phyloP scores from a whole-genome alignment of 495 filamentous ascomycete genomes.

The Annulohypoxylon nitens region DNA sequence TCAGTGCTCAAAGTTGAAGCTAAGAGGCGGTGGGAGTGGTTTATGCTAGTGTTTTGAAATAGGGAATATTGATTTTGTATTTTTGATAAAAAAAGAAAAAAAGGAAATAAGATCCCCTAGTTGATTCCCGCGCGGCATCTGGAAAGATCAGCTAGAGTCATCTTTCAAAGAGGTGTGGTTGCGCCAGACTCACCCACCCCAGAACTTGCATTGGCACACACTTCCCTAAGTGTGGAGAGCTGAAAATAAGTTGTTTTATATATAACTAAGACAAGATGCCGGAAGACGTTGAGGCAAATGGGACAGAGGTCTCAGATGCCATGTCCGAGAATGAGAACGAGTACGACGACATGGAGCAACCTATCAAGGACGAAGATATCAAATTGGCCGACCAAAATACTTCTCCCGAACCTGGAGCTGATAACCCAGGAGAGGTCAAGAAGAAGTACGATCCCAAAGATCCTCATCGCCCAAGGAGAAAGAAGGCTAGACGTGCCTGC shows the following conservation, averaged over 20 bases:
- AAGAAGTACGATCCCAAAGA: slow-evolving; percentile 84
- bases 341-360: slow-evolving; percentile 60
- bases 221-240: slow-evolving; percentile 32
- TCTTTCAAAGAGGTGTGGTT: slow-evolving; percentile 52
- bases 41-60: slow-evolving; percentile 36
- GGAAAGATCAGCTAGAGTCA: slow-evolving; percentile 41
- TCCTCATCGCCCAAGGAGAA: slow-evolving; percentile 85
- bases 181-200: slow-evolving; percentile 49
- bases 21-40: slow-evolving; percentile 45
- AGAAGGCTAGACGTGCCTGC: slow-evolving; percentile 96
- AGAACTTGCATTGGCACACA: slow-evolving; percentile 54
- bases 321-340: slow-evolving; percentile 69
- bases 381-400: slow-evolving; percentile 68
- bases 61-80: slow-evolving; percentile 38
- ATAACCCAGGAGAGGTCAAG: slow-evolving; percentile 62
- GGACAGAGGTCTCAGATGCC: slow-evolving; percentile 65
- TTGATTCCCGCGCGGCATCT: slow-evolving; percentile 40
- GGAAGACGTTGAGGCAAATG: slow-evolving; percentile 59
- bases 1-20: slow-evolving; percentile 42
- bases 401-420: slow-evolving; percentile 58
- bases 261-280: slow-evolving; percentile 63
- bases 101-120: slow-evolving; percentile 22
- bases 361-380: slow-evolving; percentile 68
- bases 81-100: slow-evolving; percentile 6
- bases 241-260: slow-evolving; percentile 55